Percentiles rank a stretch among this genome's conserved stretches.
Evolutionary conservation across 2,329 filamentous ascomycete species (phyloP).

Genomic region (Phyllosticta citrichinensis): DNA sequence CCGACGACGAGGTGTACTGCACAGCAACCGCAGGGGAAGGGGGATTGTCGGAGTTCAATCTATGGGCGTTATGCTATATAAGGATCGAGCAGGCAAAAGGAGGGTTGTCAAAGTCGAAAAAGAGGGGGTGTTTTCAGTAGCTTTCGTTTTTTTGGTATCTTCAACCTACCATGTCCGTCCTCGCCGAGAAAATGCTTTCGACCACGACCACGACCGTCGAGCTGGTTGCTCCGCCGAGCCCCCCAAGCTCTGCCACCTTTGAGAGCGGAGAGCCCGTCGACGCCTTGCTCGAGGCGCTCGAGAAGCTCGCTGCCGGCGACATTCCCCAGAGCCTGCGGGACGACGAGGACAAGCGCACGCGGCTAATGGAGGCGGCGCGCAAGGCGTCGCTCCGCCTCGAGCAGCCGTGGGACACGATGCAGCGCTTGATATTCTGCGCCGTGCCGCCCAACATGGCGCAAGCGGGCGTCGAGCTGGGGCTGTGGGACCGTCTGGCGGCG

Average conservation of each 20-base stretch:
- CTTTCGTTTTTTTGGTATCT: not conserved
- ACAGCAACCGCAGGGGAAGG: not conserved
- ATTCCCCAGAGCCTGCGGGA: not conserved
- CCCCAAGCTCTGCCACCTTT: not conserved
- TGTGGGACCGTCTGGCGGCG: not conserved
- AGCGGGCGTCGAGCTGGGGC: not conserved
- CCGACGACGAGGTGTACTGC: not conserved
- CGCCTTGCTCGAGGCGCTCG: not conserved
- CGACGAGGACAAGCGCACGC: not conserved
- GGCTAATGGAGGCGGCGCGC: not conserved
- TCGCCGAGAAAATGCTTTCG: not conserved
- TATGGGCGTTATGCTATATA: not conserved
- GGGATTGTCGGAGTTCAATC: not conserved
- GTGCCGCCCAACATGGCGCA: not conserved
- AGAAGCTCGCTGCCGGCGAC: not conserved
- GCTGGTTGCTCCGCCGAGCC: not conserved
- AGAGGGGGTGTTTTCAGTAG: not conserved
- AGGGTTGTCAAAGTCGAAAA: not conserved
- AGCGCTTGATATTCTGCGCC: not conserved
- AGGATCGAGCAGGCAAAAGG: not conserved
- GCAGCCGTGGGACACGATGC: constrained; percentile 1
- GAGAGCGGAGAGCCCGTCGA: not conserved
- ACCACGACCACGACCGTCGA: not conserved
- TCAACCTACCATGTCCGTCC: not conserved
- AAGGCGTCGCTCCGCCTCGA: not conserved